A percentile compares a stretch with the other conserved stretches of the same genome.
phyloP scores from a whole-genome alignment of 768 basidiomycete genomes.

The Leucocoprinus sp. region DNA sequence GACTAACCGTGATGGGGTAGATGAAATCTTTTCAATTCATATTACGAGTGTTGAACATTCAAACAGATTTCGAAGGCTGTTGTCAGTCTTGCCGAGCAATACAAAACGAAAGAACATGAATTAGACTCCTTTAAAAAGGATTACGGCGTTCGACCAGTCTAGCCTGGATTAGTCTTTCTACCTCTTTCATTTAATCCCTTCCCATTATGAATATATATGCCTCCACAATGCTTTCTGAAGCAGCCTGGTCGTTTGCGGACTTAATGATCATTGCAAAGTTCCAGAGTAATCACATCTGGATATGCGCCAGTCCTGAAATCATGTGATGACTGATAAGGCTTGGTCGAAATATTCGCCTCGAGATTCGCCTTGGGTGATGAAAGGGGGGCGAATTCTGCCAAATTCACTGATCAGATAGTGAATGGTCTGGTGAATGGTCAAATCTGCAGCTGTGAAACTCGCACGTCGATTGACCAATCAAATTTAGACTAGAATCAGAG shows the following conservation, averaged over 20 bases:
- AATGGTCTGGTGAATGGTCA: no score
- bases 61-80: conserved; percentile 78
- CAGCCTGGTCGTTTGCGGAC: not conserved
- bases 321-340: no score
- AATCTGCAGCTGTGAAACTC: no score
- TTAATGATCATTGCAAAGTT: no score
- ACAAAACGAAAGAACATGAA: conserved; percentile 82
- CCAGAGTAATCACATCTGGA: no score
- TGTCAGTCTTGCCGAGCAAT: conserved; percentile 70
- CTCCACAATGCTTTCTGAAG: not conserved
- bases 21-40: conserved; percentile 19
- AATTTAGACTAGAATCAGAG: no score
- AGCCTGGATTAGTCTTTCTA: conserved; percentile 27
- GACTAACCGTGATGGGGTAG: conserved; percentile 82
- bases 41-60: conserved; percentile 14
- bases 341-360: no score
- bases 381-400: no score
- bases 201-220: not conserved
- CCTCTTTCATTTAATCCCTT: not conserved
- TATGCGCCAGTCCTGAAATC: no score
- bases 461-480: no score
- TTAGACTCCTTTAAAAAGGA: conserved; percentile 75
- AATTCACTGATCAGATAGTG: no score
- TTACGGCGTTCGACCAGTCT: conserved; percentile 61
- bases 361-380: no score